These are phyloP conservation scores for Scutellaria minor DNA, from an alignment of 257 asterid genomes.

Conservation along the genomic window DNA sequence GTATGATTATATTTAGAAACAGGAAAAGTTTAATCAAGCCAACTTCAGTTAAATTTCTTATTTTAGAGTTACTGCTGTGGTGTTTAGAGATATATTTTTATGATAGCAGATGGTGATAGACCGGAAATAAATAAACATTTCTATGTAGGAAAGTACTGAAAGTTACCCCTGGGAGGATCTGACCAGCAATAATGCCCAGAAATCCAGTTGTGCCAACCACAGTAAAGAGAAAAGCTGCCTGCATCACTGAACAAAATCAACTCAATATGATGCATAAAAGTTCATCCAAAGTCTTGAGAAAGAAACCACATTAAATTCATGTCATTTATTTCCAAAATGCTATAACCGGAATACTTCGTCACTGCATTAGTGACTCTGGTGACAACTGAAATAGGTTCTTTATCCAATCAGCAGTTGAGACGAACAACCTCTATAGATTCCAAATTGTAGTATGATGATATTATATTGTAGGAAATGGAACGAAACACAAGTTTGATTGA, in stretches of 20 bases:
- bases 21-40: neutral
- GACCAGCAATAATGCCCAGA: conserved; percentile 85
- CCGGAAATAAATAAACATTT: conserved; percentile 26
- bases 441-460: conserved; percentile 13
- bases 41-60: neutral
- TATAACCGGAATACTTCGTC: neutral
- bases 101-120: neutral
- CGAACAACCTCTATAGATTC: neutral
- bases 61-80: neutral
- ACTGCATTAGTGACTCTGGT: neutral
- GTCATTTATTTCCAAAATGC: neutral
- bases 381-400: conserved; percentile 1
- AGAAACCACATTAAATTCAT: conserved; percentile 6
- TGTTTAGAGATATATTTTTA: neutral
- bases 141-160: conserved; percentile 24
- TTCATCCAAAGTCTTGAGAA: neutral
- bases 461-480: conserved; percentile 19
- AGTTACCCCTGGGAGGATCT: conserved; percentile 92
- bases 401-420: neutral
- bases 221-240: conserved; percentile 97
- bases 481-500: conserved; percentile 21
- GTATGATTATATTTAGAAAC: neutral
- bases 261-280: conserved; percentile 47
- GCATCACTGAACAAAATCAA: conserved; percentile 81
- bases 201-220: conserved; percentile 92